Conservation (phyloP, 495 filamentous ascomycete species). For the Podospora pseudopauciseta region DNA sequence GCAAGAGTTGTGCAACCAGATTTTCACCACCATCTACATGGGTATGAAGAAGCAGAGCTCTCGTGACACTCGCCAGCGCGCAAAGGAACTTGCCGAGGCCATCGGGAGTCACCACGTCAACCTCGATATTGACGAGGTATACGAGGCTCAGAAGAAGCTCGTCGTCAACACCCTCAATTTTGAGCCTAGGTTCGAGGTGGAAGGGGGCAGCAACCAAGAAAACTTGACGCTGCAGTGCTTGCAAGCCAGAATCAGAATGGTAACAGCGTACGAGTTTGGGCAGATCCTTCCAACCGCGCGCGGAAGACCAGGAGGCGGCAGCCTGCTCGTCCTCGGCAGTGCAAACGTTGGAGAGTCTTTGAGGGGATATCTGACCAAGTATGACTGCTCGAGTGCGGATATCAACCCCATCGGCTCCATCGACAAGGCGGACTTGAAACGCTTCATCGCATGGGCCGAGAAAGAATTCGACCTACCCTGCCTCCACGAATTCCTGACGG, state of each 20-base stretch:
- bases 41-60: constrained; percentile 70
- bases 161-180: constrained; percentile 35
- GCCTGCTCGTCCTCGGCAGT: constrained; percentile 39
- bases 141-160: constrained; percentile 37
- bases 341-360: constrained; percentile 47
- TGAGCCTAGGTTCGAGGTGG: constrained; percentile 56
- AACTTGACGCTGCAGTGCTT: constrained; percentile 73
- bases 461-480: constrained; percentile 63
- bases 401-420: constrained; percentile 72
- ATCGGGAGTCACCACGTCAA: constrained; percentile 76
- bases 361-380: constrained; percentile 54
- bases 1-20: constrained; percentile 57
- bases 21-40: constrained; percentile 80
- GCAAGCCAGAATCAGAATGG: constrained; percentile 79
- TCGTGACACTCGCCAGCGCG: constrained; percentile 66
- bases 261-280: constrained; percentile 59
- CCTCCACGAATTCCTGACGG: constrained; percentile 71
- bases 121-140: constrained; percentile 69
- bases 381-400: constrained; percentile 31
- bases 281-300: constrained; percentile 44
- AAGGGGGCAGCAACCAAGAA: constrained; percentile 30
- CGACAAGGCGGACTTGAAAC: constrained; percentile 68
- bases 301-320: constrained; percentile 45
- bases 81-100: constrained; percentile 59
- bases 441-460: constrained; percentile 68